phyloP scores from a whole-genome alignment of 768 basidiomycete genomes.

The Tricholoma sp. region DNA sequence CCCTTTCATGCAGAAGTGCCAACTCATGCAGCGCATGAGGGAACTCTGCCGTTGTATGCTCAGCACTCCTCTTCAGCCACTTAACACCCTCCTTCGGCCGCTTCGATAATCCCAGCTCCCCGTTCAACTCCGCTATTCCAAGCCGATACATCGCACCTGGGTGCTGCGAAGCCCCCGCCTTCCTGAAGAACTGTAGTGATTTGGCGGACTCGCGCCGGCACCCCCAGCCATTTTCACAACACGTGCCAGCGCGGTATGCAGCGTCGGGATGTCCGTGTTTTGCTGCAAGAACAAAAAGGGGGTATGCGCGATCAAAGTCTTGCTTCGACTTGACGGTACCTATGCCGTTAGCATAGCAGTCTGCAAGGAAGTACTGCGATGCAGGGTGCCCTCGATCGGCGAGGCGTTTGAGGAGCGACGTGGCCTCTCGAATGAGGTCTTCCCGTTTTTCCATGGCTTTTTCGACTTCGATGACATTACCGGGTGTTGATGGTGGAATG shows the following conservation, averaged over 20 bases:
- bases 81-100: constrained; percentile 96
- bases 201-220: constrained; percentile 89
- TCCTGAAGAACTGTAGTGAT: constrained; percentile 88
- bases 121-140: constrained; percentile 93
- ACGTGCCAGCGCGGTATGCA: constrained; percentile 92
- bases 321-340: constrained; percentile 86
- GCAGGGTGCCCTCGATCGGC: constrained; percentile 93
- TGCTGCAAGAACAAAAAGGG: constrained; percentile 90
- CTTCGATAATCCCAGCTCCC: constrained; percentile 81
- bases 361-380: constrained; percentile 96
- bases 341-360: constrained; percentile 98
- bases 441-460: constrained; percentile 79
- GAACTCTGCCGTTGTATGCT: constrained; percentile 91
- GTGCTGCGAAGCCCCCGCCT: constrained; percentile 86
- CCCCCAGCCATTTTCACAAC: constrained; percentile 99
- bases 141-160: constrained; percentile 96
- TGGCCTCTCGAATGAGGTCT: constrained; percentile 86
- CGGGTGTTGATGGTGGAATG: constrained; percentile 62
- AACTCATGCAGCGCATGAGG: constrained; percentile 95
- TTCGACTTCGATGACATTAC: constrained; percentile 77
- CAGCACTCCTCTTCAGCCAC: constrained; percentile 96
- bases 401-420: constrained; percentile 77
- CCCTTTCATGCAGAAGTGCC: constrained; percentile 90
- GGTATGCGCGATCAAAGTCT: constrained; percentile 97
- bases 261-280: constrained; percentile 98